Base-by-base conservation (phyloP, 2,329 filamentous ascomycete species). In the Ilyonectria destructans region DNA sequence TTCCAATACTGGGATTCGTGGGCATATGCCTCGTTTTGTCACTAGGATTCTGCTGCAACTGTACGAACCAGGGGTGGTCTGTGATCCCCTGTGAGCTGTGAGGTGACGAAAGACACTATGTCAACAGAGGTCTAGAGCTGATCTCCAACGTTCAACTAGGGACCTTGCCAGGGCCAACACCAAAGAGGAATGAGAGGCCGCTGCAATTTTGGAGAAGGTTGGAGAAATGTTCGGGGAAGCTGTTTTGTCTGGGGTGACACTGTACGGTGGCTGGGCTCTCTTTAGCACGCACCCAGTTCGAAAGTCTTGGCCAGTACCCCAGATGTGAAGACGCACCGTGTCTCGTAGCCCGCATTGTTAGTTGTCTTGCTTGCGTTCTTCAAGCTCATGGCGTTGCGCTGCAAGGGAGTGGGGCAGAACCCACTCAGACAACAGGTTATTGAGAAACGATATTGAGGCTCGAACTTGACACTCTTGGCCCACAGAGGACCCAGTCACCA, bases 1-100 rank as follows among this genome's bases (percentile, higher is more conserved):
- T 56, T 63, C 49, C 62, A 23, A 68, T 60, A 66, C 73, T 69
- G 55, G 71, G 65, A 64, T 75, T 57, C 65, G 67, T 71, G 73
- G 74, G 68, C 67, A 68, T 74, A 74, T 75, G 64, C 61, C 72
- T 74, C 64, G 62, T 75, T 73, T 69, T 63, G 71, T 70, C 60
- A 52, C 62, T 57, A 59, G 55, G 58, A 74, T 71, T 54, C n/a
- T 54, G 43, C 37, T 67, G 65, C 56, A 56, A 49, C 48, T 40
- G 54, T 45, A 46, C 54, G 58, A 33, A 62, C 68, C 51, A 35
- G 61, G 51, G 56, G 61, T 64, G 62, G 49, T 62, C 62, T 69
- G 46, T 57, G 46, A 45, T 45, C 56, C 57, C 43, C 51, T 71
- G 67, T 69, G 62, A 59, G 37, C 48, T 71, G 66, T 68, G 60